phyloP scores from a whole-genome alignment of 169 alveolate genomes.

The Cryptosporidium parvum region DNA sequence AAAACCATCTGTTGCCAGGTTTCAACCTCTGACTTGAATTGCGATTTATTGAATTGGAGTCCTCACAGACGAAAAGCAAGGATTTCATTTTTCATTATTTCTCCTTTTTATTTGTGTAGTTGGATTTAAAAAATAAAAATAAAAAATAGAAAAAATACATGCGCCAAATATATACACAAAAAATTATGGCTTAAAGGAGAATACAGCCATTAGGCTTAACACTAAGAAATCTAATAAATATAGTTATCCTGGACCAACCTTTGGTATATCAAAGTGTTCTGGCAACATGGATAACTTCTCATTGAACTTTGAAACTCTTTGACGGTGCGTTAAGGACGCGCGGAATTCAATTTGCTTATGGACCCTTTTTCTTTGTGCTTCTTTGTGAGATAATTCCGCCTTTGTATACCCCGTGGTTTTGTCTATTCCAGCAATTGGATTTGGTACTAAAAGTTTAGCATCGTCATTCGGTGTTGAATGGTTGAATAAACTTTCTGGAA shows the following conservation, averaged over 20 bases:
- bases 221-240: neutral
- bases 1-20: constrained; percentile 50
- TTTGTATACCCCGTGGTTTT: constrained; percentile 2
- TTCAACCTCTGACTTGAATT: neutral
- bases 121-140: neutral
- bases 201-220: neutral
- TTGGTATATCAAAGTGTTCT: constrained; percentile 92
- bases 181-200: neutral
- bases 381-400: constrained; percentile 84
- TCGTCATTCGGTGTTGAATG: neutral
- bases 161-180: constrained; percentile 52
- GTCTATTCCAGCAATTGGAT: neutral
- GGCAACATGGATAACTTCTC: constrained; percentile 86
- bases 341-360: constrained; percentile 82
- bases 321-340: constrained; percentile 87
- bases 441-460: neutral
- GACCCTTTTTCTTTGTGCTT: constrained; percentile 85
- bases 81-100: constrained; percentile 60
- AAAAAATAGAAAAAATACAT: constrained; percentile 17
- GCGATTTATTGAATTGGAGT: neutral
- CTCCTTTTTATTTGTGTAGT: neutral
- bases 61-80: constrained; percentile 44
- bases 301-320: constrained; percentile 87
- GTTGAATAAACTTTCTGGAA: neutral
- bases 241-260: constrained; percentile 90